These are phyloP conservation scores for Ulmus americana DNA, from an alignment of 331 rosid species.

Conservation along the genomic window DNA sequence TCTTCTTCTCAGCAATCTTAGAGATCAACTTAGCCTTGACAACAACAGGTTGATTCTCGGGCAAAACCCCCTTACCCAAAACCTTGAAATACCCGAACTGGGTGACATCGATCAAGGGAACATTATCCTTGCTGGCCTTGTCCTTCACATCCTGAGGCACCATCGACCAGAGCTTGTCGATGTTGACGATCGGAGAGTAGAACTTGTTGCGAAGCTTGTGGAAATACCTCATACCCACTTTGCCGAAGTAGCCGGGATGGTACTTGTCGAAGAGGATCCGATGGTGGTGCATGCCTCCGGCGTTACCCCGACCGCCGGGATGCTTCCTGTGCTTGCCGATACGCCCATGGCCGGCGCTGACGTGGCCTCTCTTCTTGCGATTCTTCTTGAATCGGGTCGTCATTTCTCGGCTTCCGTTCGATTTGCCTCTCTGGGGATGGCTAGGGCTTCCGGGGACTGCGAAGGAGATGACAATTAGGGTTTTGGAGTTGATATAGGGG, in stretches of 20 bases:
- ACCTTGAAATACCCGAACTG: conserved; percentile 23
- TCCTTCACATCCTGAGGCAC: conserved; percentile 22
- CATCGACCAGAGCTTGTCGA: conserved; percentile 26
- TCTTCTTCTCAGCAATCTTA: conserved; percentile 24
- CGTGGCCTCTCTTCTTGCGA: conserved; percentile 26
- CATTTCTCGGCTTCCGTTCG: conserved; percentile 7
- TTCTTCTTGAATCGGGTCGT: conserved; percentile 19
- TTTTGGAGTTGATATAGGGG: no score
- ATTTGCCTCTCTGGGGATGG: no score
- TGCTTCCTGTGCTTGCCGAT: conserved; percentile 24
- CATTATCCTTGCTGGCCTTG: conserved; percentile 14
- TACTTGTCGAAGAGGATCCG: conserved; percentile 26
- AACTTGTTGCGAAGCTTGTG: conserved; percentile 24
- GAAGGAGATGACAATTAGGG: no score
- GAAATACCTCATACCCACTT: conserved; percentile 24
- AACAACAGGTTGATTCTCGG: conserved; percentile 19
- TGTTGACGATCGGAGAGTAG: conserved; percentile 23
- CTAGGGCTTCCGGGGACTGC: no score
- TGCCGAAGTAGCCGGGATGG: conserved; percentile 24
- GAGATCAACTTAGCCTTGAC: conserved; percentile 23
- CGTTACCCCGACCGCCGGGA: conserved; percentile 24
- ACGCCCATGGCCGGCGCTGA: conserved; percentile 24
- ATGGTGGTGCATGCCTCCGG: conserved; percentile 29
- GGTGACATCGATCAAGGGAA: conserved; percentile 16
- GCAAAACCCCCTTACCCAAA: conserved; percentile 17